Evolutionary conservation across 2,329 filamentous ascomycete species (phyloP), one percentile per base, ranked within the genome.

Genomic region (Amylocarpus encephaloides): DNA sequence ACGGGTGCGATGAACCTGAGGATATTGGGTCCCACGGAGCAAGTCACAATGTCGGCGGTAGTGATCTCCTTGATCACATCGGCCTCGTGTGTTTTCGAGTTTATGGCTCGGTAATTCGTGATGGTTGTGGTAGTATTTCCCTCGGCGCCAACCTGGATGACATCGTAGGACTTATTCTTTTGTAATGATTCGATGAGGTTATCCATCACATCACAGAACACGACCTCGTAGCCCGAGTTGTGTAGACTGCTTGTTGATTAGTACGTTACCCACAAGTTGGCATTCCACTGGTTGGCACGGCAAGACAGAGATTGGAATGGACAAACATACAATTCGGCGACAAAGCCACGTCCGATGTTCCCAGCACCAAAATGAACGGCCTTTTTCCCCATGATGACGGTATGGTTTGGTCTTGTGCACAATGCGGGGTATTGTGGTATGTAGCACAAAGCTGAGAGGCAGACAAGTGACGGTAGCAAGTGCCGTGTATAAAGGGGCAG

Each of bases 61-160:
- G 85, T 78, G 63, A 97, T 95, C 73, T 93, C 88, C 42, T 92
- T 71, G 59, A 97, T 72, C 49, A 95, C 82, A 49, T 92, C 83
- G 48, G 77, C 77, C 73, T 94, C 86, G 67, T 95, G 76, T 58
- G 85, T 82, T 73, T 87, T 90, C 61, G 89, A 94, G 82, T 97
- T 96, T 79, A 97, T 86, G 70, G 93, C 93, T 47, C 89, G 88
- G 78, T 95, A 97, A 75, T 96, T 93, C 70, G 87, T 86, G 72
- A 98, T 95, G 62, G 75, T 85, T 71, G 87, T 90, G 64, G 82
- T 82, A 50, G 78, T 79, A 64, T 90, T 90, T 61, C 88, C 90
- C 53, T 94, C 86, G 44, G 82, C 78, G 59, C 90, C 90, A 62
- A 96, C 89, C 73, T 96, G 91, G 53, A 92, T 94, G 67, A 98